phyloP scores from a whole-genome alignment of 2,329 filamentous ascomycete species.

The Botrytis galanthina region DNA sequence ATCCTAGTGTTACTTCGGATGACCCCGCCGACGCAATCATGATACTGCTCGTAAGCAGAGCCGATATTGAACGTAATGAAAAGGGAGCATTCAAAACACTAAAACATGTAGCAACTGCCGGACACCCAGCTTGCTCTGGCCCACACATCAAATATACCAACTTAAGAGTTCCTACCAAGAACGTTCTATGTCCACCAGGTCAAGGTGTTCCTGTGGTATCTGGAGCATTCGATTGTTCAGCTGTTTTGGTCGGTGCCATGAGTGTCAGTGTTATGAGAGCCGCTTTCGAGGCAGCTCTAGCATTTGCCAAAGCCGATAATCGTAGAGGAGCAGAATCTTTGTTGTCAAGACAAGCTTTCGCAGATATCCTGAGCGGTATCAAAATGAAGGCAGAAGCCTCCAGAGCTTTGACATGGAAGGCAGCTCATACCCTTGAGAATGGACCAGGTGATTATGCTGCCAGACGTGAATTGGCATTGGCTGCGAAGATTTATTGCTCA shows the following conservation, averaged over 20 bases:
- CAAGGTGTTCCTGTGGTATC: conserved; percentile 45
- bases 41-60: conserved; percentile 50
- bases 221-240: conserved; percentile 42
- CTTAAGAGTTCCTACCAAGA: conserved; percentile 47
- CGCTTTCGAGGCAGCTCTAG: conserved; percentile 51
- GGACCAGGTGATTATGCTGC: conserved; percentile 39
- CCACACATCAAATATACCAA: conserved; percentile 50
- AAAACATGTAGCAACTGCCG: conserved; percentile 45
- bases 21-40: conserved; percentile 44
- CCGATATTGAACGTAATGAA: conserved; percentile 47
- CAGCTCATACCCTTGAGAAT: conserved; percentile 42
- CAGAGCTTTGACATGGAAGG: conserved; percentile 52
- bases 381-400: conserved; percentile 52
- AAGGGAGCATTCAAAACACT: conserved; percentile 47
- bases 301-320: conserved; percentile 48
- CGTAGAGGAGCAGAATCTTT: conserved; percentile 47
- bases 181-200: conserved; percentile 47
- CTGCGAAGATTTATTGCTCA: conserved; percentile 52
- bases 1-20: conserved; percentile 24
- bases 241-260: conserved; percentile 54
- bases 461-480: conserved; percentile 45
- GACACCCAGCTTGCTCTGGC: conserved; percentile 49
- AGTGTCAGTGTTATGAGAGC: conserved; percentile 52
- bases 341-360: conserved; percentile 48
- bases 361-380: conserved; percentile 51